phyloP scores from a whole-genome alignment of 805 yeast genomes.

The Metschnikowia aberdeeniae region DNA sequence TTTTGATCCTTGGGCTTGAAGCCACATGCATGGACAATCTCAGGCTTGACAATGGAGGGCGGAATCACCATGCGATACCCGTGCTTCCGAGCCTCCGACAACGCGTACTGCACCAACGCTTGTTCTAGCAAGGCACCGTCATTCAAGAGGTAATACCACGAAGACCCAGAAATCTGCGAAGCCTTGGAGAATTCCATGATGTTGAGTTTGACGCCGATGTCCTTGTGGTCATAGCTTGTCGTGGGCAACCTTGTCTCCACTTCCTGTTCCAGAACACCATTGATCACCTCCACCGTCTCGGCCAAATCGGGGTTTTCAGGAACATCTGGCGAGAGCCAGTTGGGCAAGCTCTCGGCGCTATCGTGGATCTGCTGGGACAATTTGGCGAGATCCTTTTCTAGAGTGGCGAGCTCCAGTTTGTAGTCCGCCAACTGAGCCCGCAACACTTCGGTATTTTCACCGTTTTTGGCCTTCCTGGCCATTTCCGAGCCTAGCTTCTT shows the following conservation, averaged over 20 bases:
- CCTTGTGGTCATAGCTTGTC: constrained; percentile 54
- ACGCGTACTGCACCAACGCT: constrained; percentile 79
- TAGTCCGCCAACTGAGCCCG: constrained; percentile 19
- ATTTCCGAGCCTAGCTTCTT: constrained; percentile 24
- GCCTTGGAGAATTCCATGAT: constrained; percentile 71
- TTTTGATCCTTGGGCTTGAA: constrained; percentile 89
- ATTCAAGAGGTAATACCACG: constrained; percentile 81
- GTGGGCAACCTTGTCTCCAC: constrained; percentile 15
- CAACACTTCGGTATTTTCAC: constrained; percentile 7
- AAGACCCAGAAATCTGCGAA: constrained; percentile 71
- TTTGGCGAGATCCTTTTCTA: constrained; percentile 22
- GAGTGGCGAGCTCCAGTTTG: constrained; percentile 23
- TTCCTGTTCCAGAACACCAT: constrained; percentile 37
- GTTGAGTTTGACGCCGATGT: constrained; percentile 62
- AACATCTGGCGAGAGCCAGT: constrained; percentile 50
- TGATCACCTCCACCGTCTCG: constrained; percentile 48
- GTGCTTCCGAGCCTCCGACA: constrained; percentile 55
- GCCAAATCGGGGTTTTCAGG: constrained; percentile 37
- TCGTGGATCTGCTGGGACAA: constrained; percentile 35
- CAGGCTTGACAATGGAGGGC: constrained; percentile 79
- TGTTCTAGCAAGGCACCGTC: constrained; percentile 88
- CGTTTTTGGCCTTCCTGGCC: constrained; percentile 16
- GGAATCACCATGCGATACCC: constrained; percentile 76
- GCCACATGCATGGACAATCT: constrained; percentile 84
- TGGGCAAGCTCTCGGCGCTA: constrained; percentile 57